Base-by-base conservation (phyloP, 768 basidiomycete species). In the Cystofilobasidium bisporidii region DNA sequence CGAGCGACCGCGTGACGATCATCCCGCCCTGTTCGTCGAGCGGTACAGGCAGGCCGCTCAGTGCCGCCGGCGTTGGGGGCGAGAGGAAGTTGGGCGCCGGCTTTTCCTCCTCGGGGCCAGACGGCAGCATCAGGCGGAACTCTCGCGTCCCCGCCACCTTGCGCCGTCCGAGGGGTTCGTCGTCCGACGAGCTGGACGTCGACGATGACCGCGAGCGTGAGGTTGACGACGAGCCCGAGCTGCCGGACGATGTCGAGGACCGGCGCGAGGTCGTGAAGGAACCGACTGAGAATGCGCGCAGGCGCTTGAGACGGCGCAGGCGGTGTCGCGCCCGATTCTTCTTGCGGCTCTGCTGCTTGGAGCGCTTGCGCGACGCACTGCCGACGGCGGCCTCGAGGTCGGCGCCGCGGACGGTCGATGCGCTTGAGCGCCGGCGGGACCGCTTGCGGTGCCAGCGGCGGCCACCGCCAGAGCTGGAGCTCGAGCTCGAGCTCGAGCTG, bases 41-140 rank as follows among this genome's bases (percentile, higher is more conserved):
- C 85, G 74, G 8, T 82, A 84, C 9, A 10, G 53, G 28, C 30
- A 56, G 53, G 9, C 22, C 53, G 79, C 74, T 1, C 84, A 83
- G 56, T 73, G 77, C 24, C 77, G 78, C 41, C 82, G 72, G 26
- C 79, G 68, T 57, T 50, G 74, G 47, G 75, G 64, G 45, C 66
- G 57, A 70, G 67, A 48, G 48, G 32, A 62, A 53, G 18, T 60
- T 61, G 6, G 56, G 59, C 63, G 40, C 24, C 61, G 56, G 38
- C 36, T 58, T 24, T 62, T 64, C 43, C 64, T 64, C 45, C 50
- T 43, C 40, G 75, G 72, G 24, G 74, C 71, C 38, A 80, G 81
- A n/a, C 83, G 86, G 30, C 82, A 78, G 74, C 84, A 88, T 53
- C 10, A 90, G 79, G 10, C 81, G 78, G 73, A 88, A 89, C 63